These are phyloP conservation scores for Tricholoma saponaceum DNA, from an alignment of 768 basidiomycete species.

Conservation along the genomic window DNA sequence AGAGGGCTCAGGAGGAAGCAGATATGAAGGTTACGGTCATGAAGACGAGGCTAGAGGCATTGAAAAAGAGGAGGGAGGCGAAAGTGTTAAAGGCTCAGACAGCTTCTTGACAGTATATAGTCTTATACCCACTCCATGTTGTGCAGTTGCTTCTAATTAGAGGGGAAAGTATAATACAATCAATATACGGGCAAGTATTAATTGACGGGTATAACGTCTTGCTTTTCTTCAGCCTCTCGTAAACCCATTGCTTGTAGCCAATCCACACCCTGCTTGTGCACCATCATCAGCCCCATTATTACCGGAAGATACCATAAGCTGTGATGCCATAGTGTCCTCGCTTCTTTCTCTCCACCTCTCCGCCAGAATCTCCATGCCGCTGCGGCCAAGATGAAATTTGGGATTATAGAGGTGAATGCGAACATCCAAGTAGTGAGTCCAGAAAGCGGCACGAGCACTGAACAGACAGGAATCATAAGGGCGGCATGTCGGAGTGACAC, in stretches of 20 bases:
- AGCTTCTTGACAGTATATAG: not conserved
- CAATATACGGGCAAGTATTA: not conserved
- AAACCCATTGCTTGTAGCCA: constrained; percentile 65
- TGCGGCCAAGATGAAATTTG: constrained; percentile 66
- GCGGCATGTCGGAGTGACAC: constrained; percentile 83
- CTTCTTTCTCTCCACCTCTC: constrained; percentile 68
- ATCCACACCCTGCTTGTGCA: constrained; percentile 84
- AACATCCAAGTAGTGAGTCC: constrained; percentile 94
- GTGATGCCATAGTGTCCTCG: constrained; percentile 72
- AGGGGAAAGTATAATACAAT: not conserved
- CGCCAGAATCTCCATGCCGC: constrained; percentile 78
- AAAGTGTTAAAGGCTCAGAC: constrained; percentile 4
- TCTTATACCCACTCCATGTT: not conserved
- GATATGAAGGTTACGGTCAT: constrained; percentile 68
- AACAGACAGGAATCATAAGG: constrained; percentile 74
- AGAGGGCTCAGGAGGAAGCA: constrained; percentile 83
- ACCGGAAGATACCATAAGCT: constrained; percentile 90
- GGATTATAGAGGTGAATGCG: constrained; percentile 68
- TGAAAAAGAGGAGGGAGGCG: constrained; percentile 37
- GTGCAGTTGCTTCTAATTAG: not conserved
- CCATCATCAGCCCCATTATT: constrained; percentile 89
- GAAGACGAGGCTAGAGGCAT: constrained; percentile 60
- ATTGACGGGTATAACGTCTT: not conserved
- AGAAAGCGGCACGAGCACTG: constrained; percentile 77
- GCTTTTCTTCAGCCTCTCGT: constrained; percentile 21